phyloP scores from a whole-genome alignment of 176 grass and related monocot species.

The Tuctoria greenei region DNA sequence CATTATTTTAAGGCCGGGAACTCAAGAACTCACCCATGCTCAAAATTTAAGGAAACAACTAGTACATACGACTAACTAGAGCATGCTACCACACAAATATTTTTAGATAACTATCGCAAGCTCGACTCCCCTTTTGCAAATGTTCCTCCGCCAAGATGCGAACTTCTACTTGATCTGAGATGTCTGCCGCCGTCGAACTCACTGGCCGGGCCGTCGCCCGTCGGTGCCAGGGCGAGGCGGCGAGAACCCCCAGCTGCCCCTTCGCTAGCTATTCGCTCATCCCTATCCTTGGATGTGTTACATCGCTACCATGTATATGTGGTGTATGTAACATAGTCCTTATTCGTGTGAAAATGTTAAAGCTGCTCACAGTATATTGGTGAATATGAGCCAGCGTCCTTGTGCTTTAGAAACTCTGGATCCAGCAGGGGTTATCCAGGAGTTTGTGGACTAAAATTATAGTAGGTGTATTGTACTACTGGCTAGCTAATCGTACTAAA shows the following conservation, averaged over 20 bases:
- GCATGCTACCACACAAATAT: not conserved
- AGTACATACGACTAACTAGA: not conserved
- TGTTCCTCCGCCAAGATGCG: too few relatives aligned
- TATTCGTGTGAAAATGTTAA: slow-evolving; percentile 20
- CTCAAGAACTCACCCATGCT: not conserved
- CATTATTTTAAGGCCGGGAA: not conserved
- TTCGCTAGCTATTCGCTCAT: too few relatives aligned
- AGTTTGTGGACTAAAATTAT: slow-evolving; percentile 37
- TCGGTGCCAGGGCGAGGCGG: too few relatives aligned
- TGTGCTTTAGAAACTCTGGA: slow-evolving; percentile 40
- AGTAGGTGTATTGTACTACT: slow-evolving; percentile 34
- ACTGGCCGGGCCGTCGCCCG: too few relatives aligned
- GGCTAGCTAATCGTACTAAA: slow-evolving; percentile 32
- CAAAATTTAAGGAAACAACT: not conserved
- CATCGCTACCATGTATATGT: not conserved
- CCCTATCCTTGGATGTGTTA: too few relatives aligned
- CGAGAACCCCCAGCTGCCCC: too few relatives aligned
- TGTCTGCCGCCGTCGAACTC: too few relatives aligned
- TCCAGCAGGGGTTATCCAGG: slow-evolving; percentile 24
- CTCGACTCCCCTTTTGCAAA: too few relatives aligned
- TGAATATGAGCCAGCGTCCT: slow-evolving; percentile 5
- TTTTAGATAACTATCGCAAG: too few relatives aligned
- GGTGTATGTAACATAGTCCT: not conserved
- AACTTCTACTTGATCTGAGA: too few relatives aligned
- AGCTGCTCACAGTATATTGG: slow-evolving; percentile 6